Evolutionary conservation across 2,329 filamentous ascomycete genomes (phyloP).

Genomic region (Diaporthe citri): DNA sequence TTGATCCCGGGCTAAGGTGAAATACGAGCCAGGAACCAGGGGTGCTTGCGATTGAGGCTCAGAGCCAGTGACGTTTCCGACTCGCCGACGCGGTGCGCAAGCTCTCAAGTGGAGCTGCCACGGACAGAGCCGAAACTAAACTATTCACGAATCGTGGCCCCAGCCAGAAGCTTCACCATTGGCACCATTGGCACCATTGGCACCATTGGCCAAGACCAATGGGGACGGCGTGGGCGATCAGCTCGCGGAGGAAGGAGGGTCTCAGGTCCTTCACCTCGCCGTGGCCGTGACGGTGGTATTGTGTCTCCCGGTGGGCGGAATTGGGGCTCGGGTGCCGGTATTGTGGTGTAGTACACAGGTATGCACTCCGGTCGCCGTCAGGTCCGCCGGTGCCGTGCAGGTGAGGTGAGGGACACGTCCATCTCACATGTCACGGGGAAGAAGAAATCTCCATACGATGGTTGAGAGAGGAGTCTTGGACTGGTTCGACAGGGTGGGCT

Average conservation of each 20-base stretch:
- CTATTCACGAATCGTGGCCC: slow-evolving; percentile 20
- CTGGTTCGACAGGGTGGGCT: not conserved
- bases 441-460: not conserved
- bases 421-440: slow-evolving; percentile 1
- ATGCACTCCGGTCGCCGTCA: not conserved
- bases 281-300: slow-evolving; percentile 10
- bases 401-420: not conserved
- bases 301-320: not conserved
- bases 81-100: slow-evolving; percentile 24
- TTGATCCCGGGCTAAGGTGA: not conserved
- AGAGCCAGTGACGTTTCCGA: slow-evolving; percentile 21
- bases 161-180: slow-evolving; percentile 2
- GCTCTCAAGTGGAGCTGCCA: slow-evolving; percentile 21
- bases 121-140: slow-evolving; percentile 34
- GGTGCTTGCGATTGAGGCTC: slow-evolving; percentile 23
- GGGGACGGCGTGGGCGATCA: not conserved
- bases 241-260: not conserved
- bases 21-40: slow-evolving; percentile 24
- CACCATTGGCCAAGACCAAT: not conserved
- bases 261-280: slow-evolving; percentile 25
- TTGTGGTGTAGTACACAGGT: not conserved
- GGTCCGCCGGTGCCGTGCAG: slow-evolving; percentile 3
- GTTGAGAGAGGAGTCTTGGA: not conserved
- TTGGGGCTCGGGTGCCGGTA: not conserved
- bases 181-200: not conserved